Evolutionary conservation across 768 basidiomycete species (phyloP).

Genomic region (Tylopilus rubrobrunneus): DNA sequence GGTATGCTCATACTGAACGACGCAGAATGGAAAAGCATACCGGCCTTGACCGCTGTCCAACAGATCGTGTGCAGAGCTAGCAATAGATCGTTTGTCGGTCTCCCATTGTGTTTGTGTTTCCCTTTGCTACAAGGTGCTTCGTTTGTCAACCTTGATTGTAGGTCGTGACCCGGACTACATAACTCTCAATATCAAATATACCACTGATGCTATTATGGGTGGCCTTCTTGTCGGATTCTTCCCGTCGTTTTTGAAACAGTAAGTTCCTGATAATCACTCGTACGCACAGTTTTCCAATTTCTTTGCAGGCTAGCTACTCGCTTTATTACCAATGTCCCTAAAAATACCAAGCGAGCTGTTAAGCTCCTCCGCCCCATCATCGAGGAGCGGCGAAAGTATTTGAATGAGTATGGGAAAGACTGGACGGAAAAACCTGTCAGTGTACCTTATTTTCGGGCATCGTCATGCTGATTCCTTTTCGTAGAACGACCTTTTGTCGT

Average conservation of each 20-base stretch:
- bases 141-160: not conserved
- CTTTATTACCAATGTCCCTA: conserved; percentile 6
- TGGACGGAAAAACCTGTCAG: too few species aligned
- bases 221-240: conserved; percentile 17
- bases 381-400: conserved; percentile 22
- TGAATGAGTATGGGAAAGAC: conserved; percentile 21
- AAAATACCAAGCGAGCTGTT: conserved; percentile 1
- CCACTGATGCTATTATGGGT: conserved; percentile 16
- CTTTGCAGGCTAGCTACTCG: not conserved
- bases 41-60: conserved; percentile 23
- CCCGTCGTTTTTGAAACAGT: conserved; percentile 28
- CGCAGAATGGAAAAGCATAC: conserved; percentile 38
- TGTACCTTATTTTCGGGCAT: too few species aligned
- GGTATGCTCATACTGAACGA: too few species aligned
- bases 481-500: conserved; percentile 1
- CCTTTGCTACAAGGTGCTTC: too few species aligned
- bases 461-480: conserved; percentile 2
- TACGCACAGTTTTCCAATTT: too few species aligned
- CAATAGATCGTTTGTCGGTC: conserved; percentile 35
- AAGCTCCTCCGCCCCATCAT: conserved; percentile 27
- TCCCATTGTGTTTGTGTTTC: conserved; percentile 32
- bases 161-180: not conserved
- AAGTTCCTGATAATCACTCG: not conserved
- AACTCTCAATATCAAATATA: not conserved
- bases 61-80: too few species aligned